phyloP scores from a whole-genome alignment of 306 rosid species.

The Acacia acuminata region DNA sequence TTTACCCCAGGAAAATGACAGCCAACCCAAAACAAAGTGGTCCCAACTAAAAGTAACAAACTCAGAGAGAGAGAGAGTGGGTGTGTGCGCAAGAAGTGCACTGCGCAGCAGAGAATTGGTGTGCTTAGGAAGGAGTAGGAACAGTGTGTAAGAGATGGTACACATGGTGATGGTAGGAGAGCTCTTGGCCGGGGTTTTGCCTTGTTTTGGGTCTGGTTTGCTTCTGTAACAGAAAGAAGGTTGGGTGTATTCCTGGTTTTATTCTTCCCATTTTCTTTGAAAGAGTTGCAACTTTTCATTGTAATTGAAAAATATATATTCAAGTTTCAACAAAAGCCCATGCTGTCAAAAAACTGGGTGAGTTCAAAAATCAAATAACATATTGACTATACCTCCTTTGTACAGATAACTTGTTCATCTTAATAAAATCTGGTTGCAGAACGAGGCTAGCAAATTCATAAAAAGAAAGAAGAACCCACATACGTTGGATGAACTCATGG shows the following conservation, averaged over 20 bases:
- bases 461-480: conserved; percentile 35
- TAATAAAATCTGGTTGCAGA: neutral
- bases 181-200: neutral
- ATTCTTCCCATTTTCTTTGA: neutral
- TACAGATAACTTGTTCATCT: neutral
- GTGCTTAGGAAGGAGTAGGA: neutral
- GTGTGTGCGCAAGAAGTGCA: neutral
- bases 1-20: neutral
- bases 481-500: conserved; percentile 61
- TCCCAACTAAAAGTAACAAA: neutral
- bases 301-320: neutral
- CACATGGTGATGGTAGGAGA: neutral
- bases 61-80: neutral
- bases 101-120: neutral
- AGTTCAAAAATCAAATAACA: conserved; percentile 1
- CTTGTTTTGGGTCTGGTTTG: neutral
- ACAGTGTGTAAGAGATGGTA: neutral
- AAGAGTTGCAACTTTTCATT: neutral
- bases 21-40: neutral
- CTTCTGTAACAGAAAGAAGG: neutral
- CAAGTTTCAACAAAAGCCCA: neutral
- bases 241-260: neutral
- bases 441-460: conserved; percentile 6
- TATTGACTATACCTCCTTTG: neutral
- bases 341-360: too few species aligned